Base-by-base conservation (phyloP, 2,329 filamentous ascomycete genomes). In the Teratosphaeria zuluensis region DNA sequence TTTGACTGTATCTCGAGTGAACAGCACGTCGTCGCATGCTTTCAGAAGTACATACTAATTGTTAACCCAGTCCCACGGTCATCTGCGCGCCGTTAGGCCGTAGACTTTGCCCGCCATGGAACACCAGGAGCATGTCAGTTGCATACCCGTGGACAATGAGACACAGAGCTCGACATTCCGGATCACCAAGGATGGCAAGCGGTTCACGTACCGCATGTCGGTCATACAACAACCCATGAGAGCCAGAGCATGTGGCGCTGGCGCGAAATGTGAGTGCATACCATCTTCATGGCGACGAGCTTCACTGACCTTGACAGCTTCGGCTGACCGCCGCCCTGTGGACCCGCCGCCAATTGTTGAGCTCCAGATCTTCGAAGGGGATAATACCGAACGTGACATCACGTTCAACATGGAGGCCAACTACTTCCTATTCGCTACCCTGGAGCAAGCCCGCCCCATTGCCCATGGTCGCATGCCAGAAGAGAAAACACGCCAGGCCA, bases 211-310 rank as follows among this genome's bases (percentile, higher is more conserved):
- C 74, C 80, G 83, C 64, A 79, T 97, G 73, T 85, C 84, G 60
- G 91, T 97, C 58, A 86, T 96, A 67, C 94, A 99, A 76, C 90
- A 97, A 73, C 94, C 94, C 21, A 88, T 95, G 76, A 89, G 92
- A 69, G 92, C 94, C 55, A 84, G 94, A 78, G 94, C 94, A 58
- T 99, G 94, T 74, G 94, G 94, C 69, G 92, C 91, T 58, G 94
- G 94, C 61, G 90, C 90, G 57, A 97, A 97, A 78, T 95, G 90
- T 95, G 81, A 75, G 87, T 63, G n/a, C 32, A 9, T 32, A 52
- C 19, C 38, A 58, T 35, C 3, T 35, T 51, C 28, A 24, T 12
- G 14, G 33, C 14, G 14, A 19, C 16, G 42, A 55, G 35, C 24
- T 8, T 56, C 32, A 31, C 65, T 69, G 58, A 71, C 65, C 14